A percentile compares a stretch with the other conserved stretches of the same genome.
Conservation (phyloP, 192 early-diverging fungal species). For the Helicostylum pulchrum region DNA sequence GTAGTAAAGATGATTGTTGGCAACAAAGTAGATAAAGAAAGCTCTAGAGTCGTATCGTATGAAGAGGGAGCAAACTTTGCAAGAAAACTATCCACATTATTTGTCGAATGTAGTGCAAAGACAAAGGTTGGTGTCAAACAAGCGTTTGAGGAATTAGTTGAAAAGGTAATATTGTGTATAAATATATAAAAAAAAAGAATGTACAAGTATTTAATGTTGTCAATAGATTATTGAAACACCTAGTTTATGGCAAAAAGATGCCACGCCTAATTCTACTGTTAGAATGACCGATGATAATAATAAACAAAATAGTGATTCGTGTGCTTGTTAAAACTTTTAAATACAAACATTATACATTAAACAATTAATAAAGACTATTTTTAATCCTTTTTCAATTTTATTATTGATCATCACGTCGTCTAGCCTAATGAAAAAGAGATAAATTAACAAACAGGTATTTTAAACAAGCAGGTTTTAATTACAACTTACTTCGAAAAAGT, state of each 20-base stretch:
- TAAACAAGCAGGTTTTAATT: too few relatives aligned
- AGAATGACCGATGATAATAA: conserved; percentile 10
- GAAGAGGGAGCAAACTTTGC: conserved; percentile 93
- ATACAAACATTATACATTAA: not conserved
- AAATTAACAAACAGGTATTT: too few relatives aligned
- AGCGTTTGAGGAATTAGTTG: conserved; percentile 92
- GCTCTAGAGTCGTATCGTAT: conserved; percentile 67
- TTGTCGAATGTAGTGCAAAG: conserved; percentile 96
- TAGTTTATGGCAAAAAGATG: conserved; percentile 8
- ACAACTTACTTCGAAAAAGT: conserved; percentile 56
- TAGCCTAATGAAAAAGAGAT: too few relatives aligned
- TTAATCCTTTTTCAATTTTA: not conserved
- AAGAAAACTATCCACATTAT: conserved; percentile 82
- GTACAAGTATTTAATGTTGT: not conserved
- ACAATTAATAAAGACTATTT: not conserved
- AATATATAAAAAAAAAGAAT: not conserved
- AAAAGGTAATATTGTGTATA: conserved; percentile 65
- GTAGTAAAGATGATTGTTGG: conserved; percentile 98
- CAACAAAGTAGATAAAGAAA: conserved; percentile 92
- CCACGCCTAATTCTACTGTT: conserved; percentile 1
- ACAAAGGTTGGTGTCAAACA: conserved; percentile 88
- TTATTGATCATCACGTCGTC: not conserved
- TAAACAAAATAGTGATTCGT: not conserved
- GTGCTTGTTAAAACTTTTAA: not conserved
- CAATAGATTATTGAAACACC: conserved; percentile 18